phyloP scores from a whole-genome alignment of 2,329 filamentous ascomycete genomes.

The Didymosphaeria variabile region DNA sequence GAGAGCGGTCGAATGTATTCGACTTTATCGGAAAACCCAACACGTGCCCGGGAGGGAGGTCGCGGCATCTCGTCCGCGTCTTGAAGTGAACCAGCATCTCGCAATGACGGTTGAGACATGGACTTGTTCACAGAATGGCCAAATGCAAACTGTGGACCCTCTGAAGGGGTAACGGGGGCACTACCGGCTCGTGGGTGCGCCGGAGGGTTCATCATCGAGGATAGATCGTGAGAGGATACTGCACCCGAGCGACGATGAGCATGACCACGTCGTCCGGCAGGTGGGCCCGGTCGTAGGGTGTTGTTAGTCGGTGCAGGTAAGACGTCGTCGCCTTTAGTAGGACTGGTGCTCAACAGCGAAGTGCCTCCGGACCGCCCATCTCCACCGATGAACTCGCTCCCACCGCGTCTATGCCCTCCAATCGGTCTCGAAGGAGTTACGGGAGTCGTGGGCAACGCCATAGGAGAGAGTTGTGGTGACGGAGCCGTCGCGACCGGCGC shows the following conservation, averaged over 20 bases:
- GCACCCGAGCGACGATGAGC: constrained; percentile 82
- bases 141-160: constrained; percentile 52
- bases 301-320: constrained; percentile 65
- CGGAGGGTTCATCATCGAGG: constrained; percentile 71
- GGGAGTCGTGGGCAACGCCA: constrained; percentile 36
- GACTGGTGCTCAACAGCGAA: constrained; percentile 72
- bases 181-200: constrained; percentile 66
- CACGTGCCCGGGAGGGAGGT: constrained; percentile 67
- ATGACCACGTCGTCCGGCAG: constrained; percentile 71
- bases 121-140: constrained; percentile 48
- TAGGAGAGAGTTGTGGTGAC: constrained; percentile 51
- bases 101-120: constrained; percentile 51
- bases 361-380: constrained; percentile 62
- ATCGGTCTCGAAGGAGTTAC: constrained; percentile 62
- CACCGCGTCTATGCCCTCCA: constrained; percentile 74
- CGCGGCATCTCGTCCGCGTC: constrained; percentile 44
- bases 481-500: constrained; percentile 36
- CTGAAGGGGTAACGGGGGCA: constrained; percentile 69
- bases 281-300: constrained; percentile 57
- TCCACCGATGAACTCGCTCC: constrained; percentile 87
- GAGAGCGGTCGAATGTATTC: constrained; percentile 87
- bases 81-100: constrained; percentile 33
- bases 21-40: constrained; percentile 84
- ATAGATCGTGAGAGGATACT: constrained; percentile 84
- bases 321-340: constrained; percentile 70